phyloP scores from a whole-genome alignment of 768 basidiomycete species.

The Psilocybe cubensis region DNA sequence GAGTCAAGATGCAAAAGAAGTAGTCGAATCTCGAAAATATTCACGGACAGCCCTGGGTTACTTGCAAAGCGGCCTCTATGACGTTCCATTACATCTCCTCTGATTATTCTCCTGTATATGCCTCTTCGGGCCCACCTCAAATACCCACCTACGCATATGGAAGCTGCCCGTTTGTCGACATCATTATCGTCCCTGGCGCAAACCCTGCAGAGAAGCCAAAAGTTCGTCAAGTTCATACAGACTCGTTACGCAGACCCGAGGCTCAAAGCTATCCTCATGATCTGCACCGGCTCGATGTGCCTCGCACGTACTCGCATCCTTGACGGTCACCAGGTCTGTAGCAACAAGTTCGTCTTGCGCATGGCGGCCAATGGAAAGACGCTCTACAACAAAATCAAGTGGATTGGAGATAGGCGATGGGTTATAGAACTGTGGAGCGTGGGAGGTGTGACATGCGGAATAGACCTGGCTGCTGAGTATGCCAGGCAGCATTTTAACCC shows the following conservation, averaged over 20 bases:
- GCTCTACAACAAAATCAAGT: conserved; percentile 27
- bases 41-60: conserved; percentile 7
- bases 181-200: conserved; percentile 29
- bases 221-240: conserved; percentile 21
- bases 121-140: conserved; percentile 21
- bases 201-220: conserved; percentile 16
- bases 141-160: conserved; percentile 24
- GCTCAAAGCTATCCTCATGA: conserved; percentile 24
- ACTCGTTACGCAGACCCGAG: conserved; percentile 15
- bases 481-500: conserved; percentile 25
- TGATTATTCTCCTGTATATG: conserved; percentile 16
- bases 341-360: conserved; percentile 24
- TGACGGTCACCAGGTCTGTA: conserved; percentile 25
- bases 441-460: conserved; percentile 27
- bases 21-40: background rate
- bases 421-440: conserved; percentile 30
- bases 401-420: conserved; percentile 31
- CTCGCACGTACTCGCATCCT: conserved; percentile 26
- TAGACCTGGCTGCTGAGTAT: conserved; percentile 33
- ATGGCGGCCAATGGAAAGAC: conserved; percentile 9
- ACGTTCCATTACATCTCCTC: conserved; percentile 29
- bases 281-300: conserved; percentile 28
- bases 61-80: conserved; percentile 21
- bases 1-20: no score
- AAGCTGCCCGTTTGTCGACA: conserved; percentile 25